Base-by-base conservation (phyloP, 2,329 filamentous ascomycete genomes). In the Colletotrichum salicis region DNA sequence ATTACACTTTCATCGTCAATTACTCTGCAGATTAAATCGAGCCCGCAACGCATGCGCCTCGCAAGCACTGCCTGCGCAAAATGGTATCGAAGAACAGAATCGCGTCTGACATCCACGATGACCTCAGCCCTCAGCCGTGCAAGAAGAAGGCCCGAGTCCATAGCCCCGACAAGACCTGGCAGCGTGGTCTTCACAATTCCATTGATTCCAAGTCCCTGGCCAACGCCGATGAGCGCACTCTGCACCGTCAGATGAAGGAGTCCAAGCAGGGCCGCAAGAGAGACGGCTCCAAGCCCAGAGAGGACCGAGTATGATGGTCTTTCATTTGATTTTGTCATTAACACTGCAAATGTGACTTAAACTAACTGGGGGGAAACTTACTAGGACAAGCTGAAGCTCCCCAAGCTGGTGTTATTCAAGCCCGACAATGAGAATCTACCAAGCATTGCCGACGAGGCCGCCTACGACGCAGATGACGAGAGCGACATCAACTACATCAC, bases 101-200 rank as follows among this genome's bases (percentile, higher is more conserved):
- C 11, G 15, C 13, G 13, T n/a, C 15, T 6, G 41, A n/a, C 41
- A n/a, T 1, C 3, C 41, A 19, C 15, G 19, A 45, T 19, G 41
- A 45, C 19, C 19, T 45, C 19, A 19, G 7, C 5, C 19, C 41
- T n/a, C 41, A 45, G 41, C 41, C 41, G 15, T 45, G 41, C 41
- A 45, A 10, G 41, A 45, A 45, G 7, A 45, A 45, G 19, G 41
- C 41, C 41, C 41, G 41, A 19, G 2, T 45, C 19, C 41, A 52
- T 0, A 31, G n/a, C 13, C 11, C 2, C 4, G 7, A 10, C 4
- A 22, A 27, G 1, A 2, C 13, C 12, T 7, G 1, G 2, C 6
- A 24, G 7, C 12, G 4, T 22, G 8, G 31, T 12, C 6, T 7
- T 24, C 13, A 12, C 29, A 19, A 3, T 8, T n/a, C 41, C 2